Conservation (phyloP, 176 grass and related monocot species). For the Hyparrhenia diplandra region DNA sequence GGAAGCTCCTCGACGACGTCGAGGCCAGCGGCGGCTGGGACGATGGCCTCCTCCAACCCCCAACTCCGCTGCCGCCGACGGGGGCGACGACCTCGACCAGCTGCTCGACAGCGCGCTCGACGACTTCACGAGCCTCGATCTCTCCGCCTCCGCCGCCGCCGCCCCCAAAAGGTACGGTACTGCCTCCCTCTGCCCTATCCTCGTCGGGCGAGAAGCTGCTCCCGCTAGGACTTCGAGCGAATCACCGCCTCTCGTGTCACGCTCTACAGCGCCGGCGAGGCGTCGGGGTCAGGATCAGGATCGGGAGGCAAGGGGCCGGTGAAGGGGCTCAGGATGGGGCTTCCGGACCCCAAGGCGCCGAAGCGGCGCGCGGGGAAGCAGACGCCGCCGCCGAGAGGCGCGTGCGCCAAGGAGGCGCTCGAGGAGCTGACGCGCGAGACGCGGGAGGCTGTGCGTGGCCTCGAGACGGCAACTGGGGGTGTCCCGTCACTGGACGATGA, state of each 20-base stretch:
- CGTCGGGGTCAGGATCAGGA: slow-evolving; percentile 29
- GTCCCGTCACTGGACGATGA: slow-evolving; percentile 53
- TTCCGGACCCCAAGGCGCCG: slow-evolving; percentile 62
- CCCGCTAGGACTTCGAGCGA: background rate
- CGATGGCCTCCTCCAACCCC: slow-evolving; percentile 44
- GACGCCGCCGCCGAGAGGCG: slow-evolving; percentile 21
- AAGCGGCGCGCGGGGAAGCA: slow-evolving; percentile 57
- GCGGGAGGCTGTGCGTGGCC: slow-evolving; percentile 68
- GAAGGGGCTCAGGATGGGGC: slow-evolving; percentile 53
- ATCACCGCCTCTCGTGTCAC: background rate
- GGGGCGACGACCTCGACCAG: slow-evolving; percentile 41
- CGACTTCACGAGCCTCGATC: slow-evolving; percentile 57
- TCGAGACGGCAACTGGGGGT: slow-evolving; percentile 72
- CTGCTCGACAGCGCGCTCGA: slow-evolving; percentile 64
- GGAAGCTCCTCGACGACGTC: background rate
- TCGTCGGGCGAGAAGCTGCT: background rate
- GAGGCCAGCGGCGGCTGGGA: background rate
- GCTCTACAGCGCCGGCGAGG: background rate
- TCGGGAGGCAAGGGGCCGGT: slow-evolving; percentile 31
- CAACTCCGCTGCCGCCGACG: background rate
- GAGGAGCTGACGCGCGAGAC: slow-evolving; percentile 92
- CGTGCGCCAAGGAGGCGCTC: slow-evolving; percentile 80
- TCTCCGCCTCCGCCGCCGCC: slow-evolving; percentile 38
- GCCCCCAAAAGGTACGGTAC: slow-evolving; percentile 39
- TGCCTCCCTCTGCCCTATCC: background rate